Base-by-base conservation (phyloP, 768 basidiomycete species). In the Brasilioporus rufonigricans region DNA sequence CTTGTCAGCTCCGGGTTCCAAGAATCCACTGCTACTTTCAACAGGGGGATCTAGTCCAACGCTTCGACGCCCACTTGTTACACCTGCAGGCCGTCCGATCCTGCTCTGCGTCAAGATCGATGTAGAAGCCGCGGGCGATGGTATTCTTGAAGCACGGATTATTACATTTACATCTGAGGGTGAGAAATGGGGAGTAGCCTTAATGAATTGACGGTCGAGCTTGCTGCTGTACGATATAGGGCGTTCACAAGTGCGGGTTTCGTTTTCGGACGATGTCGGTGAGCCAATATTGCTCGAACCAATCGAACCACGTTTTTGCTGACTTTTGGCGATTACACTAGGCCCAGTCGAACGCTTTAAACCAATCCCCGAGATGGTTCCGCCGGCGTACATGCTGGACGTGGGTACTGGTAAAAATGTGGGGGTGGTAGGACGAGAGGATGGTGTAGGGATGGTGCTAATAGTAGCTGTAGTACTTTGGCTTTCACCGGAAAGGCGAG, bases 341-440 rank as follows among this genome's bases (percentile, higher is more conserved):
- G 82, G 80, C 1, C 80, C 83, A 24, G 75, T 80, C 1, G 86
- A 85, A 40, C 85, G 81, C 69, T 88, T 90, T 54, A 82, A 63
- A 3, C 80, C 79, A 29, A 71, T 68, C 12, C 77, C 77, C 21
- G 74, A 41, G 26, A 47, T 48, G 29, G 52, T 29, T 41, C 74
- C 63, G 31, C 74, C 73, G n/a, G 73, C 65, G 56, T 83, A 80
- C 23, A 81, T 55, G 36, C 80, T 73, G 26, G 76, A 71, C 24
- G 82, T 77, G 3, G 89, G 86, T 29, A 89, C 60, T n/a, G 89
- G 89, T 24, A 91, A 75, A 62, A 87, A 85, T 18, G 88, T 89
- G 10, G 89, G 89, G 23, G 89, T 89, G 21, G 85, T 69, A 10
- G 89, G 89, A 2, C 89, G 83, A 36, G 87, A 88, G 5, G 78